These are phyloP conservation scores for Rhizophagus sp. DNA, from an alignment of 192 early-diverging fungal genomes.

Conservation along the genomic window DNA sequence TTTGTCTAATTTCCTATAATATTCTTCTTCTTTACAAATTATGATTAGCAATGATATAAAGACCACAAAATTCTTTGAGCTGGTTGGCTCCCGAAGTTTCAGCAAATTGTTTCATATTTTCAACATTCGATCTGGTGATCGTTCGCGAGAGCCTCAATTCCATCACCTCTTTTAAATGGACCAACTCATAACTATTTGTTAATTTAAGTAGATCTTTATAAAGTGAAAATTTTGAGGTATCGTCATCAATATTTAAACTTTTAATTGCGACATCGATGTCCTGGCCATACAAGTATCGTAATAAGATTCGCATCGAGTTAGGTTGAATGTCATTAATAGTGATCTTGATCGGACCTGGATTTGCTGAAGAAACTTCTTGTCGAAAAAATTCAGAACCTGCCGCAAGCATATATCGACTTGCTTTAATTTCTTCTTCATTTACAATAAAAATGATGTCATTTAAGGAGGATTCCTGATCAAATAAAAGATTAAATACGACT, in stretches of 20 bases:
- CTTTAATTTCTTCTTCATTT: background rate
- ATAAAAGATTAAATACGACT: background rate
- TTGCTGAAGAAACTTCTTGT: too few relatives aligned
- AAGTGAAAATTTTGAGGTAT: too few relatives aligned
- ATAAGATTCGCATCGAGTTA: background rate
- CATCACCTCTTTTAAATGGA: background rate
- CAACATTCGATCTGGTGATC: background rate
- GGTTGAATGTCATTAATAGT: background rate
- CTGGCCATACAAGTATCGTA: slow-evolving; percentile 14
- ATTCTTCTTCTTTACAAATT: too few relatives aligned
- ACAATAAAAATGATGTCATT: slow-evolving; percentile 9
- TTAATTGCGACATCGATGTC: slow-evolving; percentile 6
- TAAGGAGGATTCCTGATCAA: background rate
- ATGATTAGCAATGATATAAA: too few relatives aligned
- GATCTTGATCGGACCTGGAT: background rate
- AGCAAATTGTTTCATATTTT: background rate
- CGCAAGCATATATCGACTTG: slow-evolving; percentile 14
- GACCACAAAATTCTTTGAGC: background rate
- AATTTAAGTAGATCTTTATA: background rate
- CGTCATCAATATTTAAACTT: background rate
- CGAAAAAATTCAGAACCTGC: background rate
- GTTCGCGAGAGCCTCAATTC: background rate
- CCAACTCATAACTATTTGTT: background rate
- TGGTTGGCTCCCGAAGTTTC: background rate
- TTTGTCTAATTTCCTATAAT: too few relatives aligned